phyloP scores from a whole-genome alignment of 2,329 filamentous ascomycete genomes.

The Colletotrichum sp. region DNA sequence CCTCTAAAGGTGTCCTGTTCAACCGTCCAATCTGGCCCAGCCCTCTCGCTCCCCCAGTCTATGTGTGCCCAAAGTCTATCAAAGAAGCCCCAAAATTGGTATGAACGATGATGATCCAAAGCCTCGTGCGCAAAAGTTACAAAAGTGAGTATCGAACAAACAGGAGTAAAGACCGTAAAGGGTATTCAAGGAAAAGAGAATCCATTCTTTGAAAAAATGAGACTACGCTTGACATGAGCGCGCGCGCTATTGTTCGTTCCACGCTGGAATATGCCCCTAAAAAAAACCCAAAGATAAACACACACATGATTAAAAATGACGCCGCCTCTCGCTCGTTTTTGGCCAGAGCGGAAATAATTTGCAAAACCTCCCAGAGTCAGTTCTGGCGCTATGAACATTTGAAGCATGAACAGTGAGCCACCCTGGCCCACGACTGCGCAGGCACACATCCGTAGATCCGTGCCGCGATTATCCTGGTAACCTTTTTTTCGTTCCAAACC shows the following conservation, averaged over 20 bases:
- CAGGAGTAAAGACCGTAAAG: not conserved
- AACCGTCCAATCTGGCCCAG: not conserved
- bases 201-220: not conserved
- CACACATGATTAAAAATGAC: not conserved
- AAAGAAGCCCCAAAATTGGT: not conserved
- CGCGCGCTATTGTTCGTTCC: not conserved
- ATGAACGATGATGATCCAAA: not conserved
- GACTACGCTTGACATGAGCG: not conserved
- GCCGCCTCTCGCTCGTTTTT: constrained; percentile 8
- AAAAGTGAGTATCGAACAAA: not conserved
- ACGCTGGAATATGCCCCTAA: constrained; percentile 9
- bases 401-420: constrained; percentile 15
- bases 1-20: constrained; percentile 1
- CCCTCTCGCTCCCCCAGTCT: not conserved
- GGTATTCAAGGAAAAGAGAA: not conserved
- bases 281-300: not conserved
- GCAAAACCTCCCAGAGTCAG: not conserved
- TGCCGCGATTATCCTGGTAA: constrained; percentile 6
- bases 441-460: not conserved
- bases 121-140: not conserved
- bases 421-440: constrained; percentile 1
- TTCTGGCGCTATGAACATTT: constrained; percentile 13
- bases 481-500: not conserved
- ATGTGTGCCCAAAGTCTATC: constrained; percentile 7
- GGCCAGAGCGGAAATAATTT: not conserved